Percentiles rank a stretch among this genome's conserved stretches.
Evolutionary conservation across 306 rosid species (phyloP).

Genomic region (Glycine latifolia): DNA sequence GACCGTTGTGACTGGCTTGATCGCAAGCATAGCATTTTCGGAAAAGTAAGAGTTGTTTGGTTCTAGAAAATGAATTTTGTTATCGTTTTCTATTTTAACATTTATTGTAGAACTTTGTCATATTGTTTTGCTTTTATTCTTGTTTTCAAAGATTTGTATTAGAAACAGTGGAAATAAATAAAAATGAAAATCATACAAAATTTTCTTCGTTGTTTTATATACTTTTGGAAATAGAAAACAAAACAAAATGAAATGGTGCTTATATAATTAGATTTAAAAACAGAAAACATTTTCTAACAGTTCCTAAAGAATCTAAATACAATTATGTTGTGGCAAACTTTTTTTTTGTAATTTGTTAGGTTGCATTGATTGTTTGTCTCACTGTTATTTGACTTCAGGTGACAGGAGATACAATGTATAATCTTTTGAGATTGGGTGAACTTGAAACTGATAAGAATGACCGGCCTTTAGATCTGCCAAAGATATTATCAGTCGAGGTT

Average conservation of each 20-base stretch:
- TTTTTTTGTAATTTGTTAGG: not conserved
- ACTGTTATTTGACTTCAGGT: conserved; percentile 64
- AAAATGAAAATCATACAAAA: not conserved
- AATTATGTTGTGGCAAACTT: not conserved
- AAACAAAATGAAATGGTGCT: not conserved
- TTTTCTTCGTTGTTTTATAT: not conserved
- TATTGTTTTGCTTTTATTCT: not conserved
- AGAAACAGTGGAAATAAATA: not conserved
- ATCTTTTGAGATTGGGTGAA: conserved; percentile 82
- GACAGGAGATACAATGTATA: conserved; percentile 92
- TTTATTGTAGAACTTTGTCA: not conserved
- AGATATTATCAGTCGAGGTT: conserved; percentile 92
- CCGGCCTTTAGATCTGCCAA: conserved; percentile 81
- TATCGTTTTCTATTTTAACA: not conserved
- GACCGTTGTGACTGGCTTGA: conserved; percentile 87
- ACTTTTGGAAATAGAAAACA: not conserved
- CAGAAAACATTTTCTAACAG: too few relatives aligned
- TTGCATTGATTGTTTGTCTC: conserved; percentile 34
- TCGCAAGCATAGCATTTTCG: conserved; percentile 81
- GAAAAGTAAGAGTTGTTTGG: conserved; percentile 62
- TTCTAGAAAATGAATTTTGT: not conserved
- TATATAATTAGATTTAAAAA: not conserved
- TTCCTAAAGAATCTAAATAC: too few relatives aligned
- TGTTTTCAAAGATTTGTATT: not conserved
- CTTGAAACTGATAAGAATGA: conserved; percentile 85